phyloP scores from a whole-genome alignment of 2,329 filamentous ascomycete species.

The Pyrenochaeta sp. region DNA sequence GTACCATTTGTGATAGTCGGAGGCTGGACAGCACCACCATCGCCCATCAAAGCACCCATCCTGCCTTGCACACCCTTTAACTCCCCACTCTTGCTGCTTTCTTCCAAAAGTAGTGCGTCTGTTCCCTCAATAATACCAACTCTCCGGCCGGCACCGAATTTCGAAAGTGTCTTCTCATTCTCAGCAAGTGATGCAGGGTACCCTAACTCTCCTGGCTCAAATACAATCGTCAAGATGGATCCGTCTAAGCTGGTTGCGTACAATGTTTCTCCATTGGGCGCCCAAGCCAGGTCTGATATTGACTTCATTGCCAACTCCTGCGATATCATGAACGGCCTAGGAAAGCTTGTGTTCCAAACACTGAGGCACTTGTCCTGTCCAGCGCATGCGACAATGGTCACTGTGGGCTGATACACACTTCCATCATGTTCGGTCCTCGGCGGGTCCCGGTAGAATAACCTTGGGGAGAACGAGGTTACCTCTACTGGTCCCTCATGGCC shows the following conservation, averaged over 20 bases:
- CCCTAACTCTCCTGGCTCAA: slow-evolving; percentile 86
- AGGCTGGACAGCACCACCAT: slow-evolving; percentile 60
- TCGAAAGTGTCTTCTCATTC: slow-evolving; percentile 91
- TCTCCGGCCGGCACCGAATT: slow-evolving; percentile 87
- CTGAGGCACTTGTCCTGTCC: slow-evolving; percentile 96
- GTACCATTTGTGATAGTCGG: slow-evolving; percentile 65
- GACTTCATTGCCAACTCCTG: slow-evolving; percentile 91
- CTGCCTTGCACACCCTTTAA: slow-evolving; percentile 88
- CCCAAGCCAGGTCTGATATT: slow-evolving; percentile 94
- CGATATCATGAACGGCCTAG: slow-evolving; percentile 86
- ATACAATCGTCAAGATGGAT: slow-evolving; percentile 81
- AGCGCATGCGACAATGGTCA: slow-evolving; percentile 95
- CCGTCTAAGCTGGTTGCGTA: slow-evolving; percentile 91
- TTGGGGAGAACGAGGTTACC: slow-evolving; percentile 95
- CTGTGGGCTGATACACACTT: slow-evolving; percentile 60
- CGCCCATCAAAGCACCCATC: slow-evolving; percentile 99
- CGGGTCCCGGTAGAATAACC: slow-evolving; percentile 81
- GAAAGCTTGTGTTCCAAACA: slow-evolving; percentile 97
- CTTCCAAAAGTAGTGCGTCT: slow-evolving; percentile 85
- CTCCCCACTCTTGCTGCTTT: slow-evolving; percentile 90
- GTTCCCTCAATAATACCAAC: slow-evolving; percentile 94
- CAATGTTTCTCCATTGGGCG: slow-evolving; percentile 85
- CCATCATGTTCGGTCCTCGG: slow-evolving; percentile 60
- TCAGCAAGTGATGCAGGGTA: slow-evolving; percentile 87
- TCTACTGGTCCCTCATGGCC: slow-evolving; percentile 97